phyloP scores from a whole-genome alignment of 495 filamentous ascomycete genomes.

The Penicillium canescens region DNA sequence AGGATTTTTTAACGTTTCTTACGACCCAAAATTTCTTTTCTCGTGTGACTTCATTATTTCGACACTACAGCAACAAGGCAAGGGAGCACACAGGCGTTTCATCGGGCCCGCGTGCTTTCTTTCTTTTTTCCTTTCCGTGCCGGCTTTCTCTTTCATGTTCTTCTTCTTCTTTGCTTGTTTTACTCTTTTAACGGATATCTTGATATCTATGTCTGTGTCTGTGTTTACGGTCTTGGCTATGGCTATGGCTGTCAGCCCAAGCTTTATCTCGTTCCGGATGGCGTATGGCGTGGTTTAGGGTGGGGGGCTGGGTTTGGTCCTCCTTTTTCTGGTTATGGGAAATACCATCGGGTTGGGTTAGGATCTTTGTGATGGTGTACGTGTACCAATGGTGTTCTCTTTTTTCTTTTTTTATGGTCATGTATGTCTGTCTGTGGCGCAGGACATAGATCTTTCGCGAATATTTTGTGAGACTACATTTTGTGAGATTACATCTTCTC shows the following conservation, averaged over 20 bases:
- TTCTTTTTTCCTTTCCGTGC: conserved; percentile 9
- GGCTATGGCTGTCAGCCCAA: no score
- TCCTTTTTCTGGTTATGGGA: conserved; percentile 25
- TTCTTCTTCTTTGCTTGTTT: conserved; percentile 8
- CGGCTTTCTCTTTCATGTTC: conserved; percentile 18
- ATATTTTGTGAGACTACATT: conserved; percentile 5
- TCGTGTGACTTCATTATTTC: conserved; percentile 24
- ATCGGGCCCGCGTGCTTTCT: conserved; percentile 8
- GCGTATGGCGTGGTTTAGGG: conserved; percentile 38
- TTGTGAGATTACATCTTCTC: conserved; percentile 20
- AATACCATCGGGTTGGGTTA: conserved; percentile 33
- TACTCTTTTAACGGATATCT: no score
- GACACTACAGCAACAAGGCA: conserved; percentile 7
- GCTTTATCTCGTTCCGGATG: conserved; percentile 19
- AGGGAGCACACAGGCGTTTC: conserved; percentile 22
- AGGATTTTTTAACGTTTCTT: conserved; percentile 29
- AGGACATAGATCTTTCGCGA: conserved; percentile 9
- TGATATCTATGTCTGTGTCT: no score
- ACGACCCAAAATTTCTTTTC: conserved; percentile 28
- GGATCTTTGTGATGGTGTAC: conserved; percentile 12
- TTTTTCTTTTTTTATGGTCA: conserved; percentile 6
- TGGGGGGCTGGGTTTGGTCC: conserved; percentile 23
- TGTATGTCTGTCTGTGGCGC: conserved; percentile 6
- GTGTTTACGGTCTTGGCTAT: no score
- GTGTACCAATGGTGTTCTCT: conserved; percentile 4